Evolutionary conservation across 306 rosid genomes (phyloP).

Genomic region (Vigna hirtella): DNA sequence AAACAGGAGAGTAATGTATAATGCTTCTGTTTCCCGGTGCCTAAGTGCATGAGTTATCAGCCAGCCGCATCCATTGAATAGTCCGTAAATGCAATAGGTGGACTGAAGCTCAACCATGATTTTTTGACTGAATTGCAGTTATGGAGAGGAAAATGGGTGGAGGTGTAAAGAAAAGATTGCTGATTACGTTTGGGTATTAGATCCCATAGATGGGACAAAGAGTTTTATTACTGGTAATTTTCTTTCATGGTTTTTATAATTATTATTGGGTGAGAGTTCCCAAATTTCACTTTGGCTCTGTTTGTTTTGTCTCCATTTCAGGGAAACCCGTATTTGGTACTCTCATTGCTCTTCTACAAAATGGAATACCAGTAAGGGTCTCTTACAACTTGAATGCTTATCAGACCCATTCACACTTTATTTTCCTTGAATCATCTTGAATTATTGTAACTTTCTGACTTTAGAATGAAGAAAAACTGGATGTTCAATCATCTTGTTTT

Average conservation of each 20-base stretch:
- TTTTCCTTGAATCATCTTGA: slow-evolving; percentile 4
- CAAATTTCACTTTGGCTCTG: slow-evolving; percentile 15
- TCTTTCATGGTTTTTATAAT: not conserved
- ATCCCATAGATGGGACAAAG: slow-evolving; percentile 96
- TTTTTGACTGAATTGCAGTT: slow-evolving; percentile 61
- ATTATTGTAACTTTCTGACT: slow-evolving; percentile 6
- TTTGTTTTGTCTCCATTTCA: slow-evolving; percentile 48
- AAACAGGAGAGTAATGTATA: not conserved
- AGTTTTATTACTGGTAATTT: slow-evolving; percentile 88
- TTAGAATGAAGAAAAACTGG: slow-evolving; percentile 25
- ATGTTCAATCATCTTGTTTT: slow-evolving; percentile 14
- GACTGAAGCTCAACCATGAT: slow-evolving; percentile 1
- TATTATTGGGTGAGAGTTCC: not conserved
- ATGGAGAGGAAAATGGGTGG: slow-evolving; percentile 97
- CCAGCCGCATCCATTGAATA: not conserved
- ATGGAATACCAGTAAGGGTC: slow-evolving; percentile 76
- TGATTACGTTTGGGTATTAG: slow-evolving; percentile 94
- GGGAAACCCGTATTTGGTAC: slow-evolving; percentile 97
- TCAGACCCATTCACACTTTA: not conserved
- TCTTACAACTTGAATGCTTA: slow-evolving; percentile 38
- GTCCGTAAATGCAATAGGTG: not conserved
- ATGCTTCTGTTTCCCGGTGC: not conserved
- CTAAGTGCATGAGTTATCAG: not conserved
- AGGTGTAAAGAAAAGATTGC: slow-evolving; percentile 71
- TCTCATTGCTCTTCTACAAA: slow-evolving; percentile 80